Evolutionary conservation across 257 asterid genomes (phyloP).

Genomic region (Gentiana straminea): DNA sequence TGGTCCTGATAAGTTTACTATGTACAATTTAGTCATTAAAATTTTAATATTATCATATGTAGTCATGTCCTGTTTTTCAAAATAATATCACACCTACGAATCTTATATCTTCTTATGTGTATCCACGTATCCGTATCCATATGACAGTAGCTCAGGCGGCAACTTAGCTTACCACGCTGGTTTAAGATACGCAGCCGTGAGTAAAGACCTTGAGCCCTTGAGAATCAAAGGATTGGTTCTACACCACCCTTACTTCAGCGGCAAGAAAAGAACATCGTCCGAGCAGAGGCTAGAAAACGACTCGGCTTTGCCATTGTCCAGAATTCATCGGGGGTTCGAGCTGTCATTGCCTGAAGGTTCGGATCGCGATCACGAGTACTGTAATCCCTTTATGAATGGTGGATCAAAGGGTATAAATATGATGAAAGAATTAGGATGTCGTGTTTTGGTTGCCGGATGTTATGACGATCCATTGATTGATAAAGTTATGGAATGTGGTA

Average conservation of each 20-base stretch:
- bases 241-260: slow-evolving; percentile 27
- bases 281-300: slow-evolving; percentile 15
- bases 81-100: no score
- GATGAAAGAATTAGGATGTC: slow-evolving; percentile 11
- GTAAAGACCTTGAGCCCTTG: slow-evolving; percentile 12
- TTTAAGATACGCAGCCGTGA: not conserved
- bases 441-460: slow-evolving; percentile 3
- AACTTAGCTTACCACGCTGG: no score
- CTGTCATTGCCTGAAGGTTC: slow-evolving; percentile 16
- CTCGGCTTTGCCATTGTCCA: slow-evolving; percentile 10
- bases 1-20: no score
- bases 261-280: slow-evolving; percentile 17
- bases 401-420: slow-evolving; percentile 14
- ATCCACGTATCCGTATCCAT: no score
- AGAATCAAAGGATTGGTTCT: slow-evolving; percentile 19
- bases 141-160: not conserved
- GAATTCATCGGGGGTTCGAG: slow-evolving; percentile 16
- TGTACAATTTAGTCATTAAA: no score
- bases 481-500: slow-evolving; percentile 12
- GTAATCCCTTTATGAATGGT: slow-evolving; percentile 15
- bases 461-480: slow-evolving; percentile 14
- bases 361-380: slow-evolving; percentile 22
- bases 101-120: no score
- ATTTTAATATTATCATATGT: no score
- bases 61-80: no score